These are phyloP conservation scores for Penicillium sclerotiorum DNA, from an alignment of 2,329 filamentous ascomycete genomes.

Conservation along the genomic window DNA sequence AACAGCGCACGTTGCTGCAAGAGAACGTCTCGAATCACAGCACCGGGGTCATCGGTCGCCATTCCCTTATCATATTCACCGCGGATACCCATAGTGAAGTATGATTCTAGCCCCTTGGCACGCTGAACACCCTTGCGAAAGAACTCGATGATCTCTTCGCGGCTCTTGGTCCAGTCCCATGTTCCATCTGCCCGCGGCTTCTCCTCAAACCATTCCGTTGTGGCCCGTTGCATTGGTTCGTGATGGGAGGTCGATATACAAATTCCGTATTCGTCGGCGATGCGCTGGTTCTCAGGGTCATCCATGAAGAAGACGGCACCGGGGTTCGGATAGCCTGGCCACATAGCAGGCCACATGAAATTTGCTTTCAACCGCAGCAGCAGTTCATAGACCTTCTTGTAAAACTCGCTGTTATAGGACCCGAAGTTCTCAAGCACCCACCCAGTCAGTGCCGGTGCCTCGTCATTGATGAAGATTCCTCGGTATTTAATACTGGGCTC, in stretches of 20 bases:
- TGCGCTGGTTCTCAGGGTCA: slow-evolving; percentile 67
- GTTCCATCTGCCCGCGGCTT: slow-evolving; percentile 45
- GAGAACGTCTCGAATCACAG: slow-evolving; percentile 43
- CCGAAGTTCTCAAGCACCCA: slow-evolving; percentile 60
- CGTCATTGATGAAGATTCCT: slow-evolving; percentile 72
- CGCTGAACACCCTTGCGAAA: slow-evolving; percentile 68
- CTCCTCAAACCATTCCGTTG: slow-evolving; percentile 45
- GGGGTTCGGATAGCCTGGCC: slow-evolving; percentile 45
- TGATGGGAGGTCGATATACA: slow-evolving; percentile 74
- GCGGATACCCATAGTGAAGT: slow-evolving; percentile 71
- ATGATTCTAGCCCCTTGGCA: slow-evolving; percentile 65
- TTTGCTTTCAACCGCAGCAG: slow-evolving; percentile 70
- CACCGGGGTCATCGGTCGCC: slow-evolving; percentile 18
- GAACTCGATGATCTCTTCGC: slow-evolving; percentile 67
- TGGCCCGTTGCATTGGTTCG: slow-evolving; percentile 68
- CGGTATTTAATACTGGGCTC: slow-evolving; percentile 68
- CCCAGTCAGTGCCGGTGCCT: slow-evolving; percentile 67
- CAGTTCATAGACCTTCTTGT: slow-evolving; percentile 70
- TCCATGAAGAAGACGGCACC: slow-evolving; percentile 72
- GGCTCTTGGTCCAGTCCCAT: slow-evolving; percentile 73
- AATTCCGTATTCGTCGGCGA: slow-evolving; percentile 73
- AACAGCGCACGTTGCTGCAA: slow-evolving; percentile 63
- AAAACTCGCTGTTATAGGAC: slow-evolving; percentile 63
- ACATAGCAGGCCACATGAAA: slow-evolving; percentile 74
- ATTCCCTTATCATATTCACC: slow-evolving; percentile 35